Base-by-base conservation (phyloP, 768 basidiomycete genomes). In the Leccinum aurantiacum region DNA sequence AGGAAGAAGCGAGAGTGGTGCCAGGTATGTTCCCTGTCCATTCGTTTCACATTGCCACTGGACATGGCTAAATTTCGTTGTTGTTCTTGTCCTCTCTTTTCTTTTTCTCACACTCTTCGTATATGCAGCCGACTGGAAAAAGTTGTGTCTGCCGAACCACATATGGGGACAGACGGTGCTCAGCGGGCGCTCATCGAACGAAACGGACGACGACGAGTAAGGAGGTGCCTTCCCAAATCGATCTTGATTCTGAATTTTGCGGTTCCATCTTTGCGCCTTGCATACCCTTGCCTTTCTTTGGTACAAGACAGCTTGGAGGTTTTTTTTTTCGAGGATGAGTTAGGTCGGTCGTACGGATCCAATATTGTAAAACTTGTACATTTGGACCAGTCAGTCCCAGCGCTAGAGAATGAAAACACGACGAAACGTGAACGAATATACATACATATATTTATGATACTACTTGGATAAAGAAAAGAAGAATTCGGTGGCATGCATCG, bases 71-170 rank as follows among this genome's bases (percentile, higher is more conserved):
- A 27, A 27, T 38, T 5, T 37, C 14, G 35, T 38, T 17, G 3
- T 44, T 41, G 8, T 41, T 41, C 15, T 38, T 38, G 37, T 7
- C 37, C 15, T 38, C 15, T 41, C 17, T n/a, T n/a, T n/a, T n/a
- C 9, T n/a, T 14, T 17, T 14, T 13, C 22, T 11, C 49, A 44
- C 37, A 73, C 68, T 57, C 22, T 3, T 10, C 11, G 13, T 15
- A 11, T 15, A 8, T 35, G 35, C 35, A 74, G 72, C 33, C 29
- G 62, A 66, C 14, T 72, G 71, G 71, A 14, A 22, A 13, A 24
- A 29, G 8, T 24, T 72, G 35, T 74, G 72, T 50, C 54, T 15
- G 8, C 10, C 24, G 48, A 17, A 49, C 22, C 24, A 27, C 6
- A 15, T 49, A n/a, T 59, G 49, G 44, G 59, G 49, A 37, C 55